Conservation (phyloP, 2,329 filamentous ascomycete species). For the Aspergillus terreus region DNA sequence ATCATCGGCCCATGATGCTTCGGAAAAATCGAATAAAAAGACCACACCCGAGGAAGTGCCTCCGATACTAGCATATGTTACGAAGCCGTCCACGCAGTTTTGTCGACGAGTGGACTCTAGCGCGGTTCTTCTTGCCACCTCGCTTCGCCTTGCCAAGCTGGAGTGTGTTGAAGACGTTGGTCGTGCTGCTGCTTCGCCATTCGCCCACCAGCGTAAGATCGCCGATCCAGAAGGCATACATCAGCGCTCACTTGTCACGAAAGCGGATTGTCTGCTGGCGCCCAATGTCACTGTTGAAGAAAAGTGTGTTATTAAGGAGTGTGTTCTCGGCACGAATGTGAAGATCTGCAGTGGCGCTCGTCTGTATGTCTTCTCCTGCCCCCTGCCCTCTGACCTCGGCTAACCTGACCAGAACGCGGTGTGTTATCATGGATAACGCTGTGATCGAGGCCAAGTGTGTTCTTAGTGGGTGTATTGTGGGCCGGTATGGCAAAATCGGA, state of each 20-base stretch:
- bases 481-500: slow-evolving; percentile 76
- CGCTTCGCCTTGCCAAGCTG: slow-evolving; percentile 81
- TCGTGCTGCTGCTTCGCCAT: slow-evolving; percentile 59
- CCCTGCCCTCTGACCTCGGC: background rate
- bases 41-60: slow-evolving; percentile 40
- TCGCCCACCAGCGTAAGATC: slow-evolving; percentile 75
- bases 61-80: slow-evolving; percentile 77
- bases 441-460: slow-evolving; percentile 80
- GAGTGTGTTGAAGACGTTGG: slow-evolving; percentile 62
- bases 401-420: slow-evolving; percentile 54
- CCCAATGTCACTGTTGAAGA: slow-evolving; percentile 88
- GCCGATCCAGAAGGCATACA: slow-evolving; percentile 81
- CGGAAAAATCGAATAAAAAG: background rate
- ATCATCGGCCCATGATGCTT: slow-evolving; percentile 10
- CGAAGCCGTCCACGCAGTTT: slow-evolving; percentile 54
- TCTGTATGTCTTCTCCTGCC: slow-evolving; percentile 38
- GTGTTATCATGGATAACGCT: slow-evolving; percentile 88
- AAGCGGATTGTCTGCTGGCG: slow-evolving; percentile 75
- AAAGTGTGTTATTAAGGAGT: slow-evolving; percentile 88
- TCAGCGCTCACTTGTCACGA: slow-evolving; percentile 74
- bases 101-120: slow-evolving; percentile 87
- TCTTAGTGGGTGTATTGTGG: slow-evolving; percentile 82
- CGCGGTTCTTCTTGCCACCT: slow-evolving; percentile 74
- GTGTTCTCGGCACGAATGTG: slow-evolving; percentile 81
- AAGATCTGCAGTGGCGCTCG: slow-evolving; percentile 83